Evolutionary conservation across 768 basidiomycete genomes (phyloP), one percentile per base, ranked within the genome.

Genomic region (Tephrocybe sp.): DNA sequence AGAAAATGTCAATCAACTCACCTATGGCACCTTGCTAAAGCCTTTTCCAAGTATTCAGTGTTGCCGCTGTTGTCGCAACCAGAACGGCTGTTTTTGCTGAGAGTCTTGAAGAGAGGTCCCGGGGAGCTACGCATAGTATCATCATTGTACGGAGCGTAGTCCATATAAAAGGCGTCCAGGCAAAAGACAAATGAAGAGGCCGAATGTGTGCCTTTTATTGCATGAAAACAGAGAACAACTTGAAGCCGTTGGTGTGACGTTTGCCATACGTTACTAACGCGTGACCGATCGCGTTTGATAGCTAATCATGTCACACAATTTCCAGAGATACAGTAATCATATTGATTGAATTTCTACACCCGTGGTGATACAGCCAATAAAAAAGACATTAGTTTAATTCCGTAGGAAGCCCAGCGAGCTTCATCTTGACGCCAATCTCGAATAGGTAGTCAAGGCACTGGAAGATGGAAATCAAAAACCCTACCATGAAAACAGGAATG

Each of bases 391-490:
- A 60, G 48, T 69, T 68, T 36, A 74, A 56, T 9, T 72, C 70
- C 1, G 82, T 80, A 5, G 74, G 75, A 8, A 86, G 57, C 1
- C 80, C 80, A 0, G 82, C 82, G 31, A 80, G 65, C 61, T 79
- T 85, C 87, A 89, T 88, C 68, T 86, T 88, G 45, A 91, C 88
- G 10, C 80, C 86, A 42, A 94, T 83, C 63, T 94, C 92, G 57
- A 94, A 91, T 15, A 94, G 75, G 67, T 94, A 94, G 63, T 94
- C 92, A 24, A 94, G 77, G 64, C 92, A 94, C 84, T 89, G 57
- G 27, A 13, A 52, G 29, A 34, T 27, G n/a, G 45, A 45, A 37
- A 53, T 61, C 24, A 63, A 39, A 24, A 29, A 18, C 16, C n/a
- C 37, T 33, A 39, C 27, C 10, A 18, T 12, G 45, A 27, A 27